Conservation (phyloP, 108 stramenopile species). For the Cyclotella choctawhatcheeana region DNA sequence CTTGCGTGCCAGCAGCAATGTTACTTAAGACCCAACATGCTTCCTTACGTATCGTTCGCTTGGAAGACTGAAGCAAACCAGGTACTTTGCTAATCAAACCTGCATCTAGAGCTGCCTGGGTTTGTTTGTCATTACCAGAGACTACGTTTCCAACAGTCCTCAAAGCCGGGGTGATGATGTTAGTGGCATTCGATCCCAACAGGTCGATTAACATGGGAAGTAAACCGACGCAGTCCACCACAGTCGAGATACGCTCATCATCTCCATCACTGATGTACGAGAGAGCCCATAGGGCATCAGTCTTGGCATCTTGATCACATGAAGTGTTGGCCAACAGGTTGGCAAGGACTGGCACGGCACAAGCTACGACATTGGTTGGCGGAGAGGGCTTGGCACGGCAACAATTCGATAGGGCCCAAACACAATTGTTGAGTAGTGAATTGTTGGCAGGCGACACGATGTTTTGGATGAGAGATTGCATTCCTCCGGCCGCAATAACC, state of each 20-base stretch:
- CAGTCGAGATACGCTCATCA: conserved; percentile 76
- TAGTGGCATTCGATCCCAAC: conserved; percentile 37
- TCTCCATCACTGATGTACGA: conserved; percentile 91
- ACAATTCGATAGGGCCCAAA: conserved; percentile 94
- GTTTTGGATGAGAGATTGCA: conserved; percentile 76
- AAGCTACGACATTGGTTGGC: conserved; percentile 40
- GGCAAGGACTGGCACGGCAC: conserved; percentile 65
- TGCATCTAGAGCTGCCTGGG: conserved; percentile 87
- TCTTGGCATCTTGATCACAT: conserved; percentile 47
- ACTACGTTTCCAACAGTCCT: conserved; percentile 95
- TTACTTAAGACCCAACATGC: conserved; percentile 92
- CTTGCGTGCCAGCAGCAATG: conserved; percentile 89
- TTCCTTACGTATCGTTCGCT: conserved; percentile 86
- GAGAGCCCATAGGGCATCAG: conserved; percentile 90
- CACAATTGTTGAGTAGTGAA: conserved; percentile 79
- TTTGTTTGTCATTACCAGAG: conserved; percentile 86
- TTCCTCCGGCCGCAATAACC: conserved; percentile 61
- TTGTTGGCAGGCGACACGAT: conserved; percentile 68
- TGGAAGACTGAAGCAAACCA: conserved; percentile 30
- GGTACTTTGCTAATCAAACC: conserved; percentile 47
- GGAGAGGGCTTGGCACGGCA: conserved; percentile 95
- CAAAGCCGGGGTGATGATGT: conserved; percentile 77
- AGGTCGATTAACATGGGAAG: conserved; percentile 54
- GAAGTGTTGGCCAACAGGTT: conserved; percentile 30
- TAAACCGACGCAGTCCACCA: conserved; percentile 61